Evolutionary conservation across 306 rosid genomes (phyloP).

Genomic region (Malus orientalis): DNA sequence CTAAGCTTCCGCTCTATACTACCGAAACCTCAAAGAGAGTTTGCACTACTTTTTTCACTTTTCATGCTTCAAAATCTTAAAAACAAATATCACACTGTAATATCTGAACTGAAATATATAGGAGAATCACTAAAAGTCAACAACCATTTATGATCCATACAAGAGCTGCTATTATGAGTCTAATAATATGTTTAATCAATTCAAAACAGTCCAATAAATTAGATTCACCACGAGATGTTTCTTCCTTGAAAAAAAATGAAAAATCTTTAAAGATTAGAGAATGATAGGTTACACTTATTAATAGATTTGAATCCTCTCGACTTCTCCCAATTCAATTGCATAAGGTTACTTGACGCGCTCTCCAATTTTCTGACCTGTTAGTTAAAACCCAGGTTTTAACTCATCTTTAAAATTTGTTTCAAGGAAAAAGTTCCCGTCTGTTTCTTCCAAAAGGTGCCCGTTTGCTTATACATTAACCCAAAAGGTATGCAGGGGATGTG

Average conservation of each 20-base stretch:
- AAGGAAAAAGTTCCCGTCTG: background rate
- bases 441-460: background rate
- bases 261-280: too few relatives aligned
- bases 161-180: background rate
- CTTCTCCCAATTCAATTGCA: background rate
- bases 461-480: background rate
- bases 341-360: background rate
- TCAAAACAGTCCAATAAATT: too few relatives aligned
- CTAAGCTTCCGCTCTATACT: background rate
- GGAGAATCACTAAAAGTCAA: background rate
- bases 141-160: background rate
- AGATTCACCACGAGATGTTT: too few relatives aligned
- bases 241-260: too few relatives aligned
- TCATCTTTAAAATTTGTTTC: background rate
- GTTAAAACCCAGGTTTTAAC: background rate
- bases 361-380: background rate
- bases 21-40: background rate
- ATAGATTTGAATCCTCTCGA: background rate
- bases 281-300: background rate
- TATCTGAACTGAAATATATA: background rate
- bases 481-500: background rate
- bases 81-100: background rate
- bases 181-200: background rate
- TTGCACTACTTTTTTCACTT: background rate
- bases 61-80: background rate